phyloP scores from a whole-genome alignment of 2,329 filamentous ascomycete genomes.

The Zymoseptoria brevis region DNA sequence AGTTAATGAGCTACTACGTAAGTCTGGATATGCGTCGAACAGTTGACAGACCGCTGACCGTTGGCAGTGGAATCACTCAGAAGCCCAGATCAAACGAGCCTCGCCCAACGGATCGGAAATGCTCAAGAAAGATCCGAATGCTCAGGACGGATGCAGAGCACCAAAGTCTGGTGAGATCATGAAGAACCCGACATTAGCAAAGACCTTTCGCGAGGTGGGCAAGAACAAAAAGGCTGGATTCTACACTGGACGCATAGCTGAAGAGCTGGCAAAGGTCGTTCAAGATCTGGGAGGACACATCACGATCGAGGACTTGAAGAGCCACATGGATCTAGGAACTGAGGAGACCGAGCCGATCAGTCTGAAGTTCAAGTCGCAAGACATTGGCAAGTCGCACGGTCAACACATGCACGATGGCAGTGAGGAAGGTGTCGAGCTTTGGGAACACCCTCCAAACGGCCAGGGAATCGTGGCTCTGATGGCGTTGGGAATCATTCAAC shows the following conservation, averaged over 20 bases:
- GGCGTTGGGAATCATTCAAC: slow-evolving; percentile 84
- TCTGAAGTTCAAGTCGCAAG: slow-evolving; percentile 47
- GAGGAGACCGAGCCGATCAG: slow-evolving; percentile 82
- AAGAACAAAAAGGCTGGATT: slow-evolving; percentile 81
- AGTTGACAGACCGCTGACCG: neutral
- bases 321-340: slow-evolving; percentile 64
- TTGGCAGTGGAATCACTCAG: slow-evolving; percentile 61
- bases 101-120: slow-evolving; percentile 84
- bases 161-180: slow-evolving; percentile 80
- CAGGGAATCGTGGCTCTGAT: slow-evolving; percentile 94
- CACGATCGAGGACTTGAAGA: slow-evolving; percentile 68
- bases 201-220: slow-evolving; percentile 72
- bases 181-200: slow-evolving; percentile 72
- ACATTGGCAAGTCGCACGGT: slow-evolving; percentile 47
- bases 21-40: slow-evolving; percentile 30
- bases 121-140: slow-evolving; percentile 67
- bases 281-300: slow-evolving; percentile 68
- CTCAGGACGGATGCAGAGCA: slow-evolving; percentile 61
- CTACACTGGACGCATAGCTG: slow-evolving; percentile 75
- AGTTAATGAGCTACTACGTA: slow-evolving; percentile 63
- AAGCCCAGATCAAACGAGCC: slow-evolving; percentile 56
- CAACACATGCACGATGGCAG: slow-evolving; percentile 38
- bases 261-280: slow-evolving; percentile 72
- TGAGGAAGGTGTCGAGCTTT: slow-evolving; percentile 63
- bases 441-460: slow-evolving; percentile 95